Evolutionary conservation across 352 stramenopile genomes (phyloP).

Genomic region (Labyrinthula sp.): DNA sequence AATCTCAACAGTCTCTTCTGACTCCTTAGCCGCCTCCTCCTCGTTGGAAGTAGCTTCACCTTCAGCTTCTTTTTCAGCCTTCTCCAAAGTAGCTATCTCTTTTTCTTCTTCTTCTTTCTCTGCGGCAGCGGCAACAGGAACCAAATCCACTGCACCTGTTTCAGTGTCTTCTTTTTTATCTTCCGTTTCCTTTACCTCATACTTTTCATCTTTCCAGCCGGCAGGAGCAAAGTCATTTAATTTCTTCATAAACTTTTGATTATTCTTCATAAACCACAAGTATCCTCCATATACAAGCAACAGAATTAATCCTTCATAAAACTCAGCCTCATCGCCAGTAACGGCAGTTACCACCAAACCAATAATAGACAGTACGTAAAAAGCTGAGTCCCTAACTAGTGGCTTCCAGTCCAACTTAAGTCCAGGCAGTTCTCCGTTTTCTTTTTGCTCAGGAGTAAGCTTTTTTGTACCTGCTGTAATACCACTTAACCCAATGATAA

Average conservation of each 20-base stretch:
- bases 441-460: too few species aligned
- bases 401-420: slow-evolving; percentile 29
- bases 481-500: slow-evolving; percentile 40
- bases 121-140: too few species aligned
- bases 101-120: too few species aligned
- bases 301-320: slow-evolving; percentile 23
- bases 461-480: slow-evolving; percentile 7
- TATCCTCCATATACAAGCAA: slow-evolving; percentile 13
- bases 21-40: too few species aligned
- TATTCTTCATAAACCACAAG: slow-evolving; percentile 22
- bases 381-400: slow-evolving; percentile 19
- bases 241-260: slow-evolving; percentile 38
- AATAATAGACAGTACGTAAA: slow-evolving; percentile 29
- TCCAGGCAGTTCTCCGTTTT: too few species aligned
- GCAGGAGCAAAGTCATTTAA: too few species aligned
- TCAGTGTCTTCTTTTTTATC: too few species aligned
- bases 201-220: slow-evolving; percentile 38
- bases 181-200: slow-evolving; percentile 21
- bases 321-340: slow-evolving; percentile 17
- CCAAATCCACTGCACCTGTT: too few species aligned
- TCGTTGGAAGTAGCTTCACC: too few species aligned
- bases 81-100: too few species aligned
- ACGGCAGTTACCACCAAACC: slow-evolving; percentile 7
- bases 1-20: too few species aligned
- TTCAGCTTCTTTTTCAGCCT: too few species aligned